Evolutionary conservation across 305 asterid species (phyloP), one percentile per base, ranked within the genome.

Genomic region (Fraxinus baroniana): DNA sequence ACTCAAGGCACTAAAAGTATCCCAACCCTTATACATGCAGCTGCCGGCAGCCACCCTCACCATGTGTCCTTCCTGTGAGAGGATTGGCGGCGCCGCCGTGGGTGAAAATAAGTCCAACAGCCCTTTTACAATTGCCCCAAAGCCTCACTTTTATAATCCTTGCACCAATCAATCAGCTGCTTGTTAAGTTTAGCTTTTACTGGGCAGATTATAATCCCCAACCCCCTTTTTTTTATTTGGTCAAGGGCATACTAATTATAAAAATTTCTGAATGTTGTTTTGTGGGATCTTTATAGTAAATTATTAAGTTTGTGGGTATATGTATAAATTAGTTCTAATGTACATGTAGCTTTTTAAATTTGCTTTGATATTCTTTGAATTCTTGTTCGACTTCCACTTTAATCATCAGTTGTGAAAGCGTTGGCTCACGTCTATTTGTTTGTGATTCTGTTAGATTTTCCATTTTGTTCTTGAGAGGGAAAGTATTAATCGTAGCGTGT

Each of bases 51-150:
- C 98, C 0, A 95, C 97, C 1, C 89, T 95, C 82, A 90, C 95
- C 13, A 95, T 95, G 97, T 95, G 98, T 78, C 99, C 99, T 0
- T 93, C 99, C 0, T 95, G 99, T 46, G 99, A 95, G 55, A 90
- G 98, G 90, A 88, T 95, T 81, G 97, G 92, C 80, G 94, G 90
- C 55, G n/a, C 79, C 12, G 78, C 18, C 33, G 28, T 24, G 12
- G 78, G 88, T 7, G 89, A 87, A 13, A 84, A 49, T 78, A 82
- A 83, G 22, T 86, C 92, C 1, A 91, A 90, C 87, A 86, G 66
- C 85, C 76, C 90, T 3, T 93, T 84, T 4, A 85, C 88, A 7
- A 87, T 92, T 86, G 91, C 97, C 44, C 90, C 92, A 0, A 93
- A 91, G 86, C 87, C 97, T 2, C 97, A 92, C 84, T 90, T 94